phyloP scores from a whole-genome alignment of 441 rosid species.

The Bruguiera hainesii region DNA sequence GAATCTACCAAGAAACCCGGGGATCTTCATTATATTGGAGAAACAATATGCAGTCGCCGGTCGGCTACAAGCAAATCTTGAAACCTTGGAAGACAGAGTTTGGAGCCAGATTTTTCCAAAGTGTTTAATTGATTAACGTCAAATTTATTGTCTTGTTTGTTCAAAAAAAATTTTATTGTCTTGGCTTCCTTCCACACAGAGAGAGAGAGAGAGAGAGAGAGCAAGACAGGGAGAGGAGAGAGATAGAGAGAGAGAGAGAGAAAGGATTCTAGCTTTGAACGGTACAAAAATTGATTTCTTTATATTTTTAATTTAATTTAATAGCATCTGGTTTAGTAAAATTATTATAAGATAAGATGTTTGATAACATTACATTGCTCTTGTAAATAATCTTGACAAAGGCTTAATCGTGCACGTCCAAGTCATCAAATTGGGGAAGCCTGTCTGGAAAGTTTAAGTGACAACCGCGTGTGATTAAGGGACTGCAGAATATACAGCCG shows the following conservation, averaged over 20 bases:
- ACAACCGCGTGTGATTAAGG: no score
- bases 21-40: conserved; percentile 5
- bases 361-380: no score
- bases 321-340: no score
- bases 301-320: background rate
- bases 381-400: no score
- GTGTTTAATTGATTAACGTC: background rate
- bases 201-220: background rate
- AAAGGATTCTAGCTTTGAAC: background rate
- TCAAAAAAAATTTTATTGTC: background rate
- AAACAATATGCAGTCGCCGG: background rate
- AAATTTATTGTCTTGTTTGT: background rate
- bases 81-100: no score
- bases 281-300: background rate
- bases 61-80: background rate
- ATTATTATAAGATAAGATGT: background rate
- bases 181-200: background rate
- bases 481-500: no score
- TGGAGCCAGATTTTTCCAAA: background rate
- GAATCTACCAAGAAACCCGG: background rate
- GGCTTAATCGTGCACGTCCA: no score
- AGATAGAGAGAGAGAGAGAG: background rate
- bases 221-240: background rate
- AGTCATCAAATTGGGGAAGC: no score
- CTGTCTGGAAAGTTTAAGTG: no score